These are phyloP conservation scores for Aspergillus puulaauensis DNA, from an alignment of 2,329 filamentous ascomycete species.

Conservation along the genomic window DNA sequence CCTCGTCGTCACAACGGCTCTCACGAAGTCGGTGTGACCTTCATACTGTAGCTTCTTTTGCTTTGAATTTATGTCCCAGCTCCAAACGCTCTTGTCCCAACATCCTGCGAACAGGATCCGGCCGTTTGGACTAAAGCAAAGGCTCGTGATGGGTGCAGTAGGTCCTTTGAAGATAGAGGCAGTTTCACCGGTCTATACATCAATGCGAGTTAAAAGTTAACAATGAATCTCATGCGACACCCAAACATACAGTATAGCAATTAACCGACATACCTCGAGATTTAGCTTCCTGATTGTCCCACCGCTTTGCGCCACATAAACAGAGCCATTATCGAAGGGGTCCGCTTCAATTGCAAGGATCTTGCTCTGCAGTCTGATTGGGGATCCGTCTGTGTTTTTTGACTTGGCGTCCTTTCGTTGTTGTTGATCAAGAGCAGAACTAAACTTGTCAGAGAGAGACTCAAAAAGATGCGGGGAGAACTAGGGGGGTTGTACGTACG, in stretches of 20 bases:
- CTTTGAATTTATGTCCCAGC: constrained; percentile 68
- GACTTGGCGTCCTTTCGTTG: constrained; percentile 67
- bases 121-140: constrained; percentile 62
- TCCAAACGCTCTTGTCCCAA: constrained; percentile 93
- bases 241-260: constrained; percentile 16
- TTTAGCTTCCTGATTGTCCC: constrained; percentile 73
- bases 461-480: constrained; percentile 3
- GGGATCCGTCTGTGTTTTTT: constrained; percentile 81
- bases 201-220: constrained; percentile 12
- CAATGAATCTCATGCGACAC: constrained; percentile 5
- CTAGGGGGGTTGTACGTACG: constrained; percentile 51
- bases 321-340: constrained; percentile 58
- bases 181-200: constrained; percentile 45
- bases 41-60: constrained; percentile 60
- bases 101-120: constrained; percentile 76
- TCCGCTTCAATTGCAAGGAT: constrained; percentile 73
- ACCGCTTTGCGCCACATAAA: constrained; percentile 86
- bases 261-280: constrained; percentile 69
- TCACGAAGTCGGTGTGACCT: constrained; percentile 90
- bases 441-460: constrained; percentile 26
- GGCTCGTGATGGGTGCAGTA: constrained; percentile 73
- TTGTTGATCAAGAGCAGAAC: constrained; percentile 50
- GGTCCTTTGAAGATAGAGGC: constrained; percentile 67
- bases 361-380: constrained; percentile 80
- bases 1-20: constrained; percentile 66